Base-by-base conservation (phyloP, 2,329 filamentous ascomycete genomes). In the Botrytis sinoallii region DNA sequence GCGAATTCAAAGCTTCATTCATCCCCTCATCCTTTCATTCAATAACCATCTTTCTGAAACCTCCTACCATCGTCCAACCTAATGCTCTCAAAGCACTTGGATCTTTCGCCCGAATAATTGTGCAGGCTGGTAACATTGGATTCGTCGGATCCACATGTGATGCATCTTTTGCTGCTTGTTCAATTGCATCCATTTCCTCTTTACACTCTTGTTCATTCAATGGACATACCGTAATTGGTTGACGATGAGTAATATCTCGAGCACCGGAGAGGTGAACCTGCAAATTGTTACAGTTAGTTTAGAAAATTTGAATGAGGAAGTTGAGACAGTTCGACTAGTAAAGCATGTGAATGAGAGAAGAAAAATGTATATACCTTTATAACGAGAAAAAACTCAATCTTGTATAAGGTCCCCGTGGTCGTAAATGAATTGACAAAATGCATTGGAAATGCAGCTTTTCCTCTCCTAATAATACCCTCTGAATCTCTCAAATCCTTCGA, bases 101-200 rank as follows among this genome's bases (percentile, higher is more conserved):
- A 81, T 98, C 95, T 75, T 88, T 91, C 8, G 93, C 90, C 69
- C 92, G 87, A 74, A 98, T 89, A 76, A 99, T 96, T 12, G 89
- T 91, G 75, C 91, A 90, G 1, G 95, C 91, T 0, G 96, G 95
- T n/a, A 98, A 84, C 91, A 97, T 95, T 0, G 95, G 96, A 79
- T 96, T 96, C 75, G 97, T 93, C 0, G 92, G 92, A 78, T 95
- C 94, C 75, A 98, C 91, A 75, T 93, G 90, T 25, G 93, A 92
- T 2, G 96, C 95, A 78, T 98, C 95, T 82, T 95, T 95, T 61
- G 96, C 96, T 0, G 96, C 93, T 83, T 97, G 94, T 81, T 98
- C 95, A 76, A 99, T 98, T 55, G 95, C 95, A 79, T 97, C 95
- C 94, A 99, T 98, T 84, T 98, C 96, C 81, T 98, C 95, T 82